Base-by-base conservation (phyloP, 1,139 yeast genomes). In the Protomyces inouyei region DNA sequence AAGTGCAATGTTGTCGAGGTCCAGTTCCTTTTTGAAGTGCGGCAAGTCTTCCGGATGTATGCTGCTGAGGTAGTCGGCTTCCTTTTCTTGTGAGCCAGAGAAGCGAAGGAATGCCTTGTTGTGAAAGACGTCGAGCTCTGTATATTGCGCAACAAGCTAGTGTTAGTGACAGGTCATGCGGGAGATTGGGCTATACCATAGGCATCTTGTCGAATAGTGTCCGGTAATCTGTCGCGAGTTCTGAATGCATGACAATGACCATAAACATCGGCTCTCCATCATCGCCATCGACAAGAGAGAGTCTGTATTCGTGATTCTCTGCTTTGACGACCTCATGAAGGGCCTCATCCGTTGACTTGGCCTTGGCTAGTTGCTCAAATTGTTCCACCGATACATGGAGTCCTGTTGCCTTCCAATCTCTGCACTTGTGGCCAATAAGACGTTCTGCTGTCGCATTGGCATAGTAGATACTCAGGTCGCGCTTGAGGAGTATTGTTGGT, bases 41-140 rank as follows among this genome's bases (percentile, higher is more conserved):
- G 38, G 35, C 9, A 51, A 40, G 48, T 59, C 63, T n/a, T 59
- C 63, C 2, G 56, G 52, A 35, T 59, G 63, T 5, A 59, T 43
- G 45, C 46, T 9, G 28, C 43, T 16, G 32, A 59, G 38, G 36
- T 59, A 59, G 40, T 25, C 35, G 21, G 37, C 23, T 18, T 36
- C 36, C 3, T 12, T 37, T 35, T n/a, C 37, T 8, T 32, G 52
- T 18, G 21, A 35, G 5, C 63, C 63, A 6, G 63, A 52, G 43
- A 59, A 59, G 21, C 23, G 37, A 21, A 52, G 32, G 45, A 59
- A 59, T 14, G 53, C 53, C 21, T 53, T 43, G 23, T 59, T 59
- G 52, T 59, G 63, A 32, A 59, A 59, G 21, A 10, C 14, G 36
- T 59, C 63, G 12, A 35, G 52, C 10, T 52, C 63, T 6, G 63